Conservation (phyloP, 495 filamentous ascomycete genomes). For the Hamigera avellanea region DNA sequence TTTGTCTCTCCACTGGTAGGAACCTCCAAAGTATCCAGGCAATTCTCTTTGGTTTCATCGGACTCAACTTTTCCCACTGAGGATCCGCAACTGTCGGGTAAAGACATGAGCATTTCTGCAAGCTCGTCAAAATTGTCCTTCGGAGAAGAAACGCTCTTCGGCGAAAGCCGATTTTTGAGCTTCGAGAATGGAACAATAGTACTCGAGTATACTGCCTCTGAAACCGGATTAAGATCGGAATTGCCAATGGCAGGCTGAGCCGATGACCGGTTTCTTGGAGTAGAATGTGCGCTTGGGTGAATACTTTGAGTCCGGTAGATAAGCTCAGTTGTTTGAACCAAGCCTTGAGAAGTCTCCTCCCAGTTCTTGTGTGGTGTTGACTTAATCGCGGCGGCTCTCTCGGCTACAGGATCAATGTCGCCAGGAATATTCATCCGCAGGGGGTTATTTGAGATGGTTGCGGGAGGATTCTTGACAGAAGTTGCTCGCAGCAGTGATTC, state of each 20-base stretch:
- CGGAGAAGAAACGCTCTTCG: slow-evolving; percentile 2
- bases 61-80: no score
- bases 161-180: slow-evolving; percentile 9
- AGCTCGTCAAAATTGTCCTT: slow-evolving; percentile 18
- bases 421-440: neutral
- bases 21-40: no score
- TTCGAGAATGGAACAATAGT: slow-evolving; percentile 20
- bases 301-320: slow-evolving; percentile 8
- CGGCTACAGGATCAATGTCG: neutral
- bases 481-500: slow-evolving; percentile 7
- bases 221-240: neutral
- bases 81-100: neutral
- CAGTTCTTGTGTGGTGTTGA: neutral
- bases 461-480: neutral
- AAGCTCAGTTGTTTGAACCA: slow-evolving; percentile 9
- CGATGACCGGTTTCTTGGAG: neutral
- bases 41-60: no score
- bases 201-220: slow-evolving; percentile 1
- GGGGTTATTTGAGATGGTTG: neutral
- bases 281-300: slow-evolving; percentile 1
- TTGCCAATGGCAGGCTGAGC: neutral
- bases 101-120: slow-evolving; percentile 18
- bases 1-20: no score
- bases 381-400: neutral
- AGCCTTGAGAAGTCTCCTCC: neutral